Conservation (phyloP, 1,284 basidiomycete genomes). For the Cryptococcus depauperatus region DNA sequence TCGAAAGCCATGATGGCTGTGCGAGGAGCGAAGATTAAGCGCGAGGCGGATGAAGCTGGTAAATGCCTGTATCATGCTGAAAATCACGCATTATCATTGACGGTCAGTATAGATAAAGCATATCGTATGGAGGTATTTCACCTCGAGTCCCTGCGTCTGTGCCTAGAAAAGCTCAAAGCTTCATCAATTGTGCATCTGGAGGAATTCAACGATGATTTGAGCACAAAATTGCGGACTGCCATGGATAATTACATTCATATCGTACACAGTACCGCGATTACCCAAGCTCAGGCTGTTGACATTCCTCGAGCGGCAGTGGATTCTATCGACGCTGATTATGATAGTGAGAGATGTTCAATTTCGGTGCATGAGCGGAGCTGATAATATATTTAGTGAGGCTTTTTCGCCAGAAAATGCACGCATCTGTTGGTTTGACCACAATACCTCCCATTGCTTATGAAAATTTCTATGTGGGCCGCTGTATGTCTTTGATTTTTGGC, state of each 20-base stretch:
- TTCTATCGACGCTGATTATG: constrained; percentile 61
- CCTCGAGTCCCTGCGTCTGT: constrained; percentile 80
- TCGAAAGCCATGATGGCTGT: constrained; percentile 47
- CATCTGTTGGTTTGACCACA: constrained; percentile 11
- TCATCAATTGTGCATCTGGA: constrained; percentile 75
- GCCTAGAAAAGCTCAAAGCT: constrained; percentile 71
- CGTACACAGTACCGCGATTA: constrained; percentile 48
- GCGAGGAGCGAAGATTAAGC: constrained; percentile 67
- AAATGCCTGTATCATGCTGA: constrained; percentile 21
- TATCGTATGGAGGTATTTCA: constrained; percentile 88
- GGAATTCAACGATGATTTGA: constrained; percentile 67
- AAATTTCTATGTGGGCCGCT: constrained; percentile 63
- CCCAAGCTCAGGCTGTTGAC: constrained; percentile 53
- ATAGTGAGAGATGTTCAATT: constrained; percentile 49
- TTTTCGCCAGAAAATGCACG: constrained; percentile 14
- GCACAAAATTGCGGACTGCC: constrained; percentile 56
- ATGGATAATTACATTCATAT: constrained; percentile 69
- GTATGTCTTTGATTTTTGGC: constrained; percentile 73
- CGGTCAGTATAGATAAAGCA: constrained; percentile 60
- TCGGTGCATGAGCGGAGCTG: background rate
- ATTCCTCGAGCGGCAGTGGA: constrained; percentile 49
- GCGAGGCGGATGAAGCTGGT: constrained; percentile 89
- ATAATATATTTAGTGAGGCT: constrained; percentile 22
- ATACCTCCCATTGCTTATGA: constrained; percentile 36
- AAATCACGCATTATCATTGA: background rate